These are phyloP conservation scores for Odontarrhena argentea DNA, from an alignment of 345 rosid species.

Conservation along the genomic window DNA sequence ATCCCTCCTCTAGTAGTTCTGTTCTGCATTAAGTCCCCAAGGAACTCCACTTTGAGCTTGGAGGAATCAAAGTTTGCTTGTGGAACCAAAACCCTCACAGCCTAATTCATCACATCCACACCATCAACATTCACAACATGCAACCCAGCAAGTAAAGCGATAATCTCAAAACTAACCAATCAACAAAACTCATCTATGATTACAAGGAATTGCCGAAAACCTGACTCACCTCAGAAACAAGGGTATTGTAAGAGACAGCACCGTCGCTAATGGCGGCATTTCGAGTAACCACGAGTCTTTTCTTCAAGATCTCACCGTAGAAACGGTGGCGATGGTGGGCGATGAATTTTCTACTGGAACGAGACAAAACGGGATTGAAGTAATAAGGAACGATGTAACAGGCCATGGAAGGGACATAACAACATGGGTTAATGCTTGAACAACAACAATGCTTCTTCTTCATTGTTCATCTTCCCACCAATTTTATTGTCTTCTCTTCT, in stretches of 20 bases:
- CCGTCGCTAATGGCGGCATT: slow-evolving; percentile 41
- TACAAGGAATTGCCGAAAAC: neutral
- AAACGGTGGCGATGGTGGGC: slow-evolving; percentile 15
- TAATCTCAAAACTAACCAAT: neutral
- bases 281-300: slow-evolving; percentile 39
- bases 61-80: slow-evolving; percentile 85
- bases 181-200: neutral
- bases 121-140: slow-evolving; percentile 7
- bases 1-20: slow-evolving; percentile 45
- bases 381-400: slow-evolving; percentile 48
- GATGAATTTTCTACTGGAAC: slow-evolving; percentile 32
- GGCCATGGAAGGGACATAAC: slow-evolving; percentile 80
- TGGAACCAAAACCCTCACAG: slow-evolving; percentile 72
- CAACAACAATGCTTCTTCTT: slow-evolving; percentile 43
- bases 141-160: too few relatives aligned
- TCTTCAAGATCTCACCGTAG: slow-evolving; percentile 32
- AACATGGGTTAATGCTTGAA: slow-evolving; percentile 32
- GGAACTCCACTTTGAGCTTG: slow-evolving; percentile 70
- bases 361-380: slow-evolving; percentile 45
- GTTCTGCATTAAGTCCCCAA: slow-evolving; percentile 44
- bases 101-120: slow-evolving; percentile 48
- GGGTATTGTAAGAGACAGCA: slow-evolving; percentile 48
- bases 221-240: slow-evolving; percentile 66
- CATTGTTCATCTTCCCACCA: slow-evolving; percentile 52
- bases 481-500: slow-evolving; percentile 43